Conservation (phyloP, 2,329 filamentous ascomycete genomes). For the Coniochaeta prunicola region DNA sequence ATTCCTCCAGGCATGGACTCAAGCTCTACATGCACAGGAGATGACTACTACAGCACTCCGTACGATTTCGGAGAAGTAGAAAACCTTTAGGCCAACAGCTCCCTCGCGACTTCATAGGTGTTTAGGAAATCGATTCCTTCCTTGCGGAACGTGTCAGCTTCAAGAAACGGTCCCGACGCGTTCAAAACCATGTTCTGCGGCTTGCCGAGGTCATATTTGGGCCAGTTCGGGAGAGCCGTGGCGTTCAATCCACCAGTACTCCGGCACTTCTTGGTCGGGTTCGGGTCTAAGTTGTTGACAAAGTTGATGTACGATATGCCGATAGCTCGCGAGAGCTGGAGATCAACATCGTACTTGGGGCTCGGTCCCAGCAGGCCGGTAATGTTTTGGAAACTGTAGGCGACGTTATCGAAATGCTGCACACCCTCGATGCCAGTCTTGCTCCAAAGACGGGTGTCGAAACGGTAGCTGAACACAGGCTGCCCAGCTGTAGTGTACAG, state of each 20-base stretch:
- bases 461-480: slow-evolving; percentile 39
- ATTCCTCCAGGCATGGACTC: background rate
- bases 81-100: slow-evolving; percentile 21
- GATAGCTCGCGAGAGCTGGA: slow-evolving; percentile 24
- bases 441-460: slow-evolving; percentile 38
- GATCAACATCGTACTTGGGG: slow-evolving; percentile 31
- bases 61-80: background rate
- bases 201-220: slow-evolving; percentile 24
- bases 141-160: slow-evolving; percentile 38
- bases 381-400: slow-evolving; percentile 44
- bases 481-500: slow-evolving; percentile 25
- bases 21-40: background rate
- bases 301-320: slow-evolving; percentile 36
- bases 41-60: too few species aligned
- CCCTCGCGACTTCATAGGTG: slow-evolving; percentile 25
- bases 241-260: slow-evolving; percentile 7
- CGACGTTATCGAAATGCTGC: slow-evolving; percentile 41
- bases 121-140: slow-evolving; percentile 38
- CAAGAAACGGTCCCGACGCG: slow-evolving; percentile 32
- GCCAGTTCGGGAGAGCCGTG: slow-evolving; percentile 30
- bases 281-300: slow-evolving; percentile 33
- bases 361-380: slow-evolving; percentile 36
- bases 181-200: slow-evolving; percentile 40
- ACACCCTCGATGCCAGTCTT: slow-evolving; percentile 30
- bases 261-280: slow-evolving; percentile 13